Base-by-base conservation (phyloP, 164 flowering plant species). In the Umbellularia californica region DNA sequence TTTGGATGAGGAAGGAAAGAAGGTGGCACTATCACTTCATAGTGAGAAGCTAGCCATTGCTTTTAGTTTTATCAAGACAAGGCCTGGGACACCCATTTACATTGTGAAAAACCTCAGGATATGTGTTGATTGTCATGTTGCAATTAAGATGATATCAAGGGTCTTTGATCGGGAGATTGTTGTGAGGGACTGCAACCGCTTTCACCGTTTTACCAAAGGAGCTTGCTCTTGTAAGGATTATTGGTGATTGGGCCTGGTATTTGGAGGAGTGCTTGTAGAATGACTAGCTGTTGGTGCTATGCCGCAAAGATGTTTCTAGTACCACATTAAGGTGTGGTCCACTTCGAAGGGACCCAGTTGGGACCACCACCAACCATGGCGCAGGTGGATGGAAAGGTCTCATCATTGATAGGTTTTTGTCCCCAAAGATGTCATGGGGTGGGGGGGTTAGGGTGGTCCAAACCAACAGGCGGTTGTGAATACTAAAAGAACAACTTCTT, bases 1-100 rank as follows among this genome's bases (percentile, higher is more conserved):
- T 24, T 69, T 82, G 85, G 82, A 82, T 68, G 85, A 84, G 70
- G 83, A 82, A 77, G 83, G 75, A 68, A 80, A 79, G 72, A 82
- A 80, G 64, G 23, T 68, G 69, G 82, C 87, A 0, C 66, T 80
- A 3, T 63, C 72, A 60, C 33, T 74, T 71, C 87, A 82, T 67
- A 82, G 85, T 68, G 83, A 83, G 70, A 79, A 77, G 72, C 28
- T 83, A 50, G 85, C 83, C 23, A 33, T 81, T 63, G 84, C 85
- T 14, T 82, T 80, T 63, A 58, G 79, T 71, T 64, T 82, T 68
- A 17, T 82, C 28, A 75, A 68, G 52, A 78, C 81, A 30, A 70
- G 66, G 62, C 77, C 78, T 2, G 78, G 79, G 10, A 80, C 79
- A 30, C 81, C 81, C 3, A 78, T 80, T 24, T 77, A 75, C 19